Base-by-base conservation (phyloP, 2,329 filamentous ascomycete genomes). In the Talaromyces sp. region DNA sequence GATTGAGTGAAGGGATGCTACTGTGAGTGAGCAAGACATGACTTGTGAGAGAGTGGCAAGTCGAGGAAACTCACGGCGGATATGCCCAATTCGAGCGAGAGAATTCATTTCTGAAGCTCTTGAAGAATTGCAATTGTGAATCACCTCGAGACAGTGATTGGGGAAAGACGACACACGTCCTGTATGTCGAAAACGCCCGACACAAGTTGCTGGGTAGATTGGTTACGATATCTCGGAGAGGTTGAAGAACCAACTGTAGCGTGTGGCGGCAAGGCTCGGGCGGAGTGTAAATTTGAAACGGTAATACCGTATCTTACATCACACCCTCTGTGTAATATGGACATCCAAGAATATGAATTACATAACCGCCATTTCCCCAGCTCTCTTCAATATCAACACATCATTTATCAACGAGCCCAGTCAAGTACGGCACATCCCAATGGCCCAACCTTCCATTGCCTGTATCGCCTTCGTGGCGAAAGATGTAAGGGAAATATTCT, bases 401-500 rank as follows among this genome's bases (percentile, higher is more conserved):
- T 5, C 5, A 35, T n/a, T 54, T 31, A 40, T 11, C 28, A 14
- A 5, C 48, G 3, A 33, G 35, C 56, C 50, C 14, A 23, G 23
- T 28, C 42, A 39, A 7, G 40, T 2, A 23, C 28, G n/a, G 37
- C 12, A 28, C n/a, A 37, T n/a, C n/a, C 67, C 42, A 58, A 82
- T 84, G 82, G 74, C 80, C 42, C 73, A 76, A 61, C 89, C 93
- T 33, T 91, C 89, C 39, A 95, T 98, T 77, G 93, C 92, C 76
- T 96, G 93, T 74, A 88, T 99, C 70, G 93, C 92, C 76, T 83
- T 98, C 59, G 96, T 99, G 71, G 93, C 95, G 69, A 92, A 95
- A 79, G 90, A 96, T 77, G 93, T 96, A 28, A 57, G 54, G 18
- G 14, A 12, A 4, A 23, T 28, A 18, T 11, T 8, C 25, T 31